Evolutionary conservation across 139 green algal species (phyloP).

Genomic region (Chlamydomonas eustigma): DNA sequence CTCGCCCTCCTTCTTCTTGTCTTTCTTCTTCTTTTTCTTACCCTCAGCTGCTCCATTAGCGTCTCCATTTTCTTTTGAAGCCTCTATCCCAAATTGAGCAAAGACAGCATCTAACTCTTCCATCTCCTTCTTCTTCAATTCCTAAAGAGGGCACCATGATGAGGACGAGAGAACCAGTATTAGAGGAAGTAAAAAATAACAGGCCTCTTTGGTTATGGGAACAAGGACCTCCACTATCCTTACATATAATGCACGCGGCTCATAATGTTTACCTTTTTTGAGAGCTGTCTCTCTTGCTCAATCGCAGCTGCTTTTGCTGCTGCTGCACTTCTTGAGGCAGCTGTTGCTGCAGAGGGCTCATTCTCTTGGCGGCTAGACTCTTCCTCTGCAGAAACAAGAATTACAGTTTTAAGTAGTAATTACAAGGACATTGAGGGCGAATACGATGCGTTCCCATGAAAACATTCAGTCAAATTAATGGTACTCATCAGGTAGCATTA

Average conservation of each 20-base stretch:
- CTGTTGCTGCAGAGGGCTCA: background rate
- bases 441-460: too few relatives aligned
- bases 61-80: background rate
- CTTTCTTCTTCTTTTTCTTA: slow-evolving; percentile 52
- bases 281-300: slow-evolving; percentile 54
- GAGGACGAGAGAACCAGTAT: too few relatives aligned
- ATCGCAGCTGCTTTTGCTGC: slow-evolving; percentile 6
- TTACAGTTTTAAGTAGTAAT: too few relatives aligned
- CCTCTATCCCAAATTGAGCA: slow-evolving; percentile 48
- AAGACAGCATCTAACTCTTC: slow-evolving; percentile 59
- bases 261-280: too few relatives aligned
- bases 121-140: slow-evolving; percentile 70
- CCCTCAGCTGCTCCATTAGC: background rate
- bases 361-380: too few relatives aligned
- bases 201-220: too few relatives aligned
- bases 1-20: slow-evolving; percentile 31
- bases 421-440: too few relatives aligned
- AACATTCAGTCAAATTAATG: too few relatives aligned
- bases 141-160: slow-evolving; percentile 24
- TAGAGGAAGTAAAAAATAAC: too few relatives aligned
- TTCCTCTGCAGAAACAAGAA: too few relatives aligned
- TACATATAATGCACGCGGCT: slow-evolving; percentile 23
- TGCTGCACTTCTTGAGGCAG: slow-evolving; percentile 5
- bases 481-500: too few relatives aligned
- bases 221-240: too few relatives aligned